Conservation (phyloP, 352 stramenopile species). For the Globisporangium barbulae region DNA sequence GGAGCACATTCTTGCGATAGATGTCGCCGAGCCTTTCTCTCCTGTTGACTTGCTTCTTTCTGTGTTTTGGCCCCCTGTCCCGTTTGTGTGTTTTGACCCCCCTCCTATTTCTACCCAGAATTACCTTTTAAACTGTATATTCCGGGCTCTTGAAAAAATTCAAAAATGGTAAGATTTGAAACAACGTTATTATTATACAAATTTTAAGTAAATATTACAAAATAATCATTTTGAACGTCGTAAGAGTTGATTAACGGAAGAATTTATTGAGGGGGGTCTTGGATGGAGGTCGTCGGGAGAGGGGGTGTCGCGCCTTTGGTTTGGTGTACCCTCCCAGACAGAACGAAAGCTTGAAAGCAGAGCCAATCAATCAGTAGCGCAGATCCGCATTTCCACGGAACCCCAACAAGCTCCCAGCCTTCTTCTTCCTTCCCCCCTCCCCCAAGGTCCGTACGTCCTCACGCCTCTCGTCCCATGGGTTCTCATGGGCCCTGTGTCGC, state of each 20-base stretch:
- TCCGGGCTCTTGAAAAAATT: neutral
- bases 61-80: slow-evolving; percentile 19
- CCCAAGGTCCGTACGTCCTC: neutral
- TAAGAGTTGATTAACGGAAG: neutral
- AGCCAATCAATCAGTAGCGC: slow-evolving; percentile 10
- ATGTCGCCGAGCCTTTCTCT: slow-evolving; percentile 28
- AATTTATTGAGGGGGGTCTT: too few species aligned
- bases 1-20: neutral
- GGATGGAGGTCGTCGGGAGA: neutral
- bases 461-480: neutral
- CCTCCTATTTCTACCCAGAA: neutral
- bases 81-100: slow-evolving; percentile 9
- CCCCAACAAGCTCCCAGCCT: slow-evolving; percentile 1
- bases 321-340: too few species aligned
- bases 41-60: slow-evolving; percentile 11
- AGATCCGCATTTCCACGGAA: slow-evolving; percentile 19
- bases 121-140: neutral
- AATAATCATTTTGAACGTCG: neutral
- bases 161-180: neutral
- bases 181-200: neutral
- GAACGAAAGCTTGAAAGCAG: neutral
- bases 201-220: neutral
- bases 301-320: neutral
- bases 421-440: neutral
- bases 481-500: neutral